Conservation (phyloP, 371 early-diverging fungal genomes). For the Mortierella sp. region DNA sequence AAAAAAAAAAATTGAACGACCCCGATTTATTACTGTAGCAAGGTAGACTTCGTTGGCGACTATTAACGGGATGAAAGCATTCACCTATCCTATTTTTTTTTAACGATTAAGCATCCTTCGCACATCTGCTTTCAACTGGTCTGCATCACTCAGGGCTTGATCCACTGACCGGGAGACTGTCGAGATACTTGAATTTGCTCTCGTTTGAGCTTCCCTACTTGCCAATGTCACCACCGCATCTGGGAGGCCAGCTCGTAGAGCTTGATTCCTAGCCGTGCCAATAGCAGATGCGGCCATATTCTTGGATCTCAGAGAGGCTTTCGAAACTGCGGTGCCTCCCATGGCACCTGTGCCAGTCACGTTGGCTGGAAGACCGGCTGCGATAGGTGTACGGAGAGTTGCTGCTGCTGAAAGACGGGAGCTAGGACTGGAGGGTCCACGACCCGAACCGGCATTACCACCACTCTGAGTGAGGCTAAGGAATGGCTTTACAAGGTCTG, state of each 20-base stretch:
- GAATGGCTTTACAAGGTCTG: slow-evolving; percentile 53
- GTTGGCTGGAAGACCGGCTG: slow-evolving; percentile 44
- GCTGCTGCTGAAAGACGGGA: slow-evolving; percentile 38
- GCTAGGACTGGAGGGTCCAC: slow-evolving; percentile 25
- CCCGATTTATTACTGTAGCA: no score
- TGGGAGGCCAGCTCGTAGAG: slow-evolving; percentile 19
- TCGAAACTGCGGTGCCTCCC: slow-evolving; percentile 44
- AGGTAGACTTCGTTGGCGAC: no score
- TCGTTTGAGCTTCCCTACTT: slow-evolving; percentile 37
- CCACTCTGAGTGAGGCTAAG: slow-evolving; percentile 32
- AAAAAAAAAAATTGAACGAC: no score
- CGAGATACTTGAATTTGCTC: slow-evolving; percentile 47
- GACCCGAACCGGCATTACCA: slow-evolving; percentile 23
- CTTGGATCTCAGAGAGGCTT: slow-evolving; percentile 35
- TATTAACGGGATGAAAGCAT: no score
- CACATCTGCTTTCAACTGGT: slow-evolving; percentile 45
- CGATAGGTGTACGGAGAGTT: slow-evolving; percentile 43
- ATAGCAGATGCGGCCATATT: slow-evolving; percentile 48
- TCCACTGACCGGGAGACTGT: slow-evolving; percentile 30
- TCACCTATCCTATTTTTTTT: not conserved
- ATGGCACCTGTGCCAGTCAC: slow-evolving; percentile 30
- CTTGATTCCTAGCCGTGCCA: slow-evolving; percentile 39
- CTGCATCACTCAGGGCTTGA: slow-evolving; percentile 48
- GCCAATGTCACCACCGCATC: slow-evolving; percentile 22
- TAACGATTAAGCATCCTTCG: slow-evolving; percentile 47